Evolutionary conservation across 106 monocot species (phyloP).

Genomic region (Dioscorea alata): DNA sequence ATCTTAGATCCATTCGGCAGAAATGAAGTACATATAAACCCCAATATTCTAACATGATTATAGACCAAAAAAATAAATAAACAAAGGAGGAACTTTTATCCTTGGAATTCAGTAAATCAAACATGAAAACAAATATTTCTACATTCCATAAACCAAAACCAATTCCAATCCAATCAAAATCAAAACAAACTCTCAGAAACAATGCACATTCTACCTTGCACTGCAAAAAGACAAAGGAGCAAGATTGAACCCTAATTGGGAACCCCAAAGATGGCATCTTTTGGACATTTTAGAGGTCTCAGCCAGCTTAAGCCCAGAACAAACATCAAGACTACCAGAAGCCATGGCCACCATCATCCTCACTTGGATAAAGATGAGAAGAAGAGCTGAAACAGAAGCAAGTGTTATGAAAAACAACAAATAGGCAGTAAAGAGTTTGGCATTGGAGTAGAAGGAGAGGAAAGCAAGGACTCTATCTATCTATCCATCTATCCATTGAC

Average conservation of each 20-base stretch:
- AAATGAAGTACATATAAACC: neutral
- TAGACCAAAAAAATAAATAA: no score
- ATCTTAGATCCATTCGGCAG: neutral
- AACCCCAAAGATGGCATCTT: neutral
- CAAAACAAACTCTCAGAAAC: neutral
- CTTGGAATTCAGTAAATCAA: neutral
- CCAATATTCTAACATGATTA: no score
- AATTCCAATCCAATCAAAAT: neutral
- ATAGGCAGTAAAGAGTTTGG: neutral
- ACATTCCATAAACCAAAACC: neutral
- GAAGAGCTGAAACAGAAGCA: neutral
- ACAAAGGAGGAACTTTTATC: neutral
- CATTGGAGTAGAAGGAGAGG: neutral
- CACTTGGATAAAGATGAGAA: neutral
- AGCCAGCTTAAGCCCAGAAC: constrained; percentile 1
- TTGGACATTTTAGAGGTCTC: neutral
- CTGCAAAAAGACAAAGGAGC: neutral
- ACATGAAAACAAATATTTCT: neutral
- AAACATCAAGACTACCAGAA: constrained; percentile 1
- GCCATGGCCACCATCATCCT: constrained; percentile 8
- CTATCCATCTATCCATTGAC: neutral
- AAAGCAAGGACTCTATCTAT: neutral
- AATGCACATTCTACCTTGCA: no score
- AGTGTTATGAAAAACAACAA: neutral
- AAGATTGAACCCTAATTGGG: neutral